Conservation (phyloP, 2,329 filamentous ascomycete species). For the Aspergillus melleus region DNA sequence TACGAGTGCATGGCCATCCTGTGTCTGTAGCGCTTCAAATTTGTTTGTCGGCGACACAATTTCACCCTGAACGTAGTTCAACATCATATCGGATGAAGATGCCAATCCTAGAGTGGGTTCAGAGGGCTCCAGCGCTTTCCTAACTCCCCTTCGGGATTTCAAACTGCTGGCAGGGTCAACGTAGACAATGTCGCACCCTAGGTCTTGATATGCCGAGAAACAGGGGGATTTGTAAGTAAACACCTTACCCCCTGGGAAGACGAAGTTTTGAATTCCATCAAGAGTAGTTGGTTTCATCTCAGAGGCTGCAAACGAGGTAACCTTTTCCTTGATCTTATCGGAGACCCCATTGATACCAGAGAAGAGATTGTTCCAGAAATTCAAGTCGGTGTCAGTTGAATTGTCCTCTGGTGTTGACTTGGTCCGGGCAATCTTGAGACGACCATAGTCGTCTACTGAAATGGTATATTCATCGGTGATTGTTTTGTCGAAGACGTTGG, state of each 20-base stretch:
- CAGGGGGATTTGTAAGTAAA: conserved; percentile 8
- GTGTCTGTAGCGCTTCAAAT: conserved; percentile 8
- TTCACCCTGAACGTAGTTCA: conserved; percentile 8
- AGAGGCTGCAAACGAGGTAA: not conserved
- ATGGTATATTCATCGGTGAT: conserved; percentile 3
- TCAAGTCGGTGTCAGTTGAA: not conserved
- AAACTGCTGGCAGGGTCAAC: not conserved
- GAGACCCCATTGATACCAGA: not conserved
- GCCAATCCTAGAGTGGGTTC: not conserved
- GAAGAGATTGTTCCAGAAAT: not conserved
- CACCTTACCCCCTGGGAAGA: conserved; percentile 7
- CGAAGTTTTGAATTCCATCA: conserved; percentile 4
- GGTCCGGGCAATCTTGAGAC: not conserved
- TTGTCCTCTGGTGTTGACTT: not conserved
- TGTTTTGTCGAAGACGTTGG: not conserved
- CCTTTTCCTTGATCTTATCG: not conserved
- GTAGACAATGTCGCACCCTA: conserved; percentile 7
- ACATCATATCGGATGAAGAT: conserved; percentile 3
- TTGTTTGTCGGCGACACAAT: conserved; percentile 2
- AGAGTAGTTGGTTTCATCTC: not conserved
- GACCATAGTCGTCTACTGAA: conserved; percentile 1
- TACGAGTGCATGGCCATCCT: conserved; percentile 2
- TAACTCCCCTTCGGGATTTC: not conserved
- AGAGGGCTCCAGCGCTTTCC: not conserved
- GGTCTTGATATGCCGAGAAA: conserved; percentile 7